Base-by-base conservation (phyloP, 768 basidiomycete genomes). In the Tricholoma matsutake region DNA sequence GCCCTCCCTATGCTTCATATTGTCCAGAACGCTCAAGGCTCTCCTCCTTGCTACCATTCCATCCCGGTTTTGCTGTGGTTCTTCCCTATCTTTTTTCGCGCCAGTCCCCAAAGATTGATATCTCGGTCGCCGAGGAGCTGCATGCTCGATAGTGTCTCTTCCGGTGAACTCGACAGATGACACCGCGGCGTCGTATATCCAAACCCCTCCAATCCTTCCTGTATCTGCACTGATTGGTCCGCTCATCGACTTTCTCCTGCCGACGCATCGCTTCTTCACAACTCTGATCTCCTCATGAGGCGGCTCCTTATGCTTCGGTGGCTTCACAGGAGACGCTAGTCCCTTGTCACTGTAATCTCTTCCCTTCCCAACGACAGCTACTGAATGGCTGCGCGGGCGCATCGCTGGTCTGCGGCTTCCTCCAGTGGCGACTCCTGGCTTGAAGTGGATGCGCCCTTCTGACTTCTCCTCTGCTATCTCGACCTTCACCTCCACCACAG, bases 181-280 rank as follows among this genome's bases (percentile, higher is more conserved):
- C 39, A 81, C 70, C 3, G 78, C 76, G n/a, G 82, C 78, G 51
- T 80, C 76, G 65, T 84, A 85, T 4, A 83, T 73, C 84, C 84
- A 86, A 8, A 67, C 62, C 7, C 70, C 71, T 60, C 70, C 68
- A 34, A 66, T n/a, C 22, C 63, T 62, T 22, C 63, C 66, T 20
- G 37, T 61, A 6, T 62, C 66, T 28, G 37, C 47, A 53, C 70
- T 70, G 58, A 73, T 39, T 3, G 71, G 69, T 10, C 74, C 78
- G 31, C 66, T 73, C 60, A 77, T 57, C 9, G 82, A 83, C 67
- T 78, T 82, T 56, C 82, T 75, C 58, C 83, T 71, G 7, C 82
- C 80, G 9, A 85, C 74, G 53, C 84, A 86, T 37, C 84, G 76
- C 65, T 83, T 85, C 75, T 86, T 86, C 67, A 84, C 63, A 2